A percentile compares a stretch with the other conserved stretches of the same genome.
These are phyloP conservation scores for Phytophthora litchii DNA, from an alignment of 352 stramenopile species.

Conservation along the genomic window DNA sequence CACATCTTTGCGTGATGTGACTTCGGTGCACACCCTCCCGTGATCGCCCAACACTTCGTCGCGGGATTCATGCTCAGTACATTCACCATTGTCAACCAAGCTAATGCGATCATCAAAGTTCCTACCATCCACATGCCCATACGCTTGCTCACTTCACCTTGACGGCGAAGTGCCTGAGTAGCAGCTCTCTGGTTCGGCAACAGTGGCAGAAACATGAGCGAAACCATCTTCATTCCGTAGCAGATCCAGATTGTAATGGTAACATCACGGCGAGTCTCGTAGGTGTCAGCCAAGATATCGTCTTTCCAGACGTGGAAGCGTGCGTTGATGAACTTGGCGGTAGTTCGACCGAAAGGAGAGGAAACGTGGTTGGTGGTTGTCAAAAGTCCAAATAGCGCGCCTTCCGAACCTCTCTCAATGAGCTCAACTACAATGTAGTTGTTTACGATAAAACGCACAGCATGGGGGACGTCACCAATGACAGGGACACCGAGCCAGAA, in stretches of 20 bases:
- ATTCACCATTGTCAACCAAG: slow-evolving; percentile 49
- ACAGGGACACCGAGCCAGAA: slow-evolving; percentile 59
- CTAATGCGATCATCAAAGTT: slow-evolving; percentile 39
- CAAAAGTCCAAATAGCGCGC: slow-evolving; percentile 52
- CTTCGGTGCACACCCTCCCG: slow-evolving; percentile 51
- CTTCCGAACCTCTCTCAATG: slow-evolving; percentile 52
- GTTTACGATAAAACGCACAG: slow-evolving; percentile 54
- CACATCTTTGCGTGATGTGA: slow-evolving; percentile 11
- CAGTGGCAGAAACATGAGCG: slow-evolving; percentile 49
- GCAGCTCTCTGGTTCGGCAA: slow-evolving; percentile 45
- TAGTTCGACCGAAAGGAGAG: slow-evolving; percentile 46
- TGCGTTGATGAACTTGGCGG: slow-evolving; percentile 58
- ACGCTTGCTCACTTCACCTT: slow-evolving; percentile 45
- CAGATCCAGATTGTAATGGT: slow-evolving; percentile 61
- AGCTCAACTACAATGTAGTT: slow-evolving; percentile 62
- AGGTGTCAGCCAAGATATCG: slow-evolving; percentile 52
- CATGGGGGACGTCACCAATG: slow-evolving; percentile 48
- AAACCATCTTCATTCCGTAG: slow-evolving; percentile 57
- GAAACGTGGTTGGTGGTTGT: slow-evolving; percentile 54
- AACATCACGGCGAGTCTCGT: slow-evolving; percentile 52
- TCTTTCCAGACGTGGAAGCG: slow-evolving; percentile 56
- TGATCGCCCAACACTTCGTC: slow-evolving; percentile 69
- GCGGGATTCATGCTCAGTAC: slow-evolving; percentile 54
- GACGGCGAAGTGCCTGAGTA: slow-evolving; percentile 34
- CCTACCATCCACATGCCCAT: slow-evolving; percentile 40